Evolutionary conservation across 805 yeast species (phyloP).

Genomic region (Diddensiella caesifluorescens): DNA sequence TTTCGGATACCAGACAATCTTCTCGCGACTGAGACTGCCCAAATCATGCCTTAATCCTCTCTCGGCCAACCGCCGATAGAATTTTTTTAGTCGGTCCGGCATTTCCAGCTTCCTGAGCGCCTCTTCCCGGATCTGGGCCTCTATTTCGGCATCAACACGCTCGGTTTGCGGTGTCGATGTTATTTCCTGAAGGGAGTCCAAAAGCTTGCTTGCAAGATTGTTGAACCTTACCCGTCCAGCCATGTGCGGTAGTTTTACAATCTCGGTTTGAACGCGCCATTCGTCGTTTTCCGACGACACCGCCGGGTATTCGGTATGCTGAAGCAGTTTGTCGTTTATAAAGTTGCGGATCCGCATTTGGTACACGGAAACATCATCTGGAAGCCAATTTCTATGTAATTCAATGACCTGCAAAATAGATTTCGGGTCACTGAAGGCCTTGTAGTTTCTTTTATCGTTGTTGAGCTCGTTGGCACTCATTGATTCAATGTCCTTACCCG

Average conservation of each 20-base stretch:
- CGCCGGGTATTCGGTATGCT: slow-evolving; percentile 25
- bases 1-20: slow-evolving; percentile 20
- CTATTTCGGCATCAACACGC: slow-evolving; percentile 21
- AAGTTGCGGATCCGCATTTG: slow-evolving; percentile 17
- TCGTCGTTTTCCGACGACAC: slow-evolving; percentile 20
- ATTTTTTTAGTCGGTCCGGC: slow-evolving; percentile 25
- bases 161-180: slow-evolving; percentile 23
- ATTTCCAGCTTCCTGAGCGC: slow-evolving; percentile 24
- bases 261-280: slow-evolving; percentile 35
- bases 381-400: slow-evolving; percentile 10
- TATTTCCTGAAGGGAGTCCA: not conserved
- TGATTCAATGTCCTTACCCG: slow-evolving; percentile 13
- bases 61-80: slow-evolving; percentile 30
- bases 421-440: slow-evolving; percentile 14
- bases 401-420: slow-evolving; percentile 18
- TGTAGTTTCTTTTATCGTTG: slow-evolving; percentile 3
- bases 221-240: no score
- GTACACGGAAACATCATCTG: slow-evolving; percentile 24
- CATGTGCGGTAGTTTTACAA: slow-evolving; percentile 28
- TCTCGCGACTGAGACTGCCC: slow-evolving; percentile 16
- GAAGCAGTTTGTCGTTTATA: slow-evolving; percentile 23
- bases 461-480: not conserved
- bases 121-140: slow-evolving; percentile 22
- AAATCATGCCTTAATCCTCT: slow-evolving; percentile 27
- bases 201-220: not conserved